Evolutionary conservation across 2,329 filamentous ascomycete species (phyloP), one percentile per base, ranked within the genome.

Genomic region (Ophiostoma tasmaniense): DNA sequence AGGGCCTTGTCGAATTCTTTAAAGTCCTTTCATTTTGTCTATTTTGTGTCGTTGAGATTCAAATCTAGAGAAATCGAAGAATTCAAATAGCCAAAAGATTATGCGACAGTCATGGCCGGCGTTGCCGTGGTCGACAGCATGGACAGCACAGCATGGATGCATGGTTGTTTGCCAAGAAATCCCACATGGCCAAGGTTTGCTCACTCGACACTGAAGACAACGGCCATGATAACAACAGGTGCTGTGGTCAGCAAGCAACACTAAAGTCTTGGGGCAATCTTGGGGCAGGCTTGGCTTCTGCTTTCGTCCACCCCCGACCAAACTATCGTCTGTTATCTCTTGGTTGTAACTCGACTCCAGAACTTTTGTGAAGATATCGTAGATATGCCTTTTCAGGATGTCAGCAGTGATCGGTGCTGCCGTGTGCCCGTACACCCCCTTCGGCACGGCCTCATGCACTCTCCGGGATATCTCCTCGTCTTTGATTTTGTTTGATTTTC

Each of bases 311-410:
- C 28, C 59, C 28, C 28, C 28, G 59, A 62, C 28, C 59, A 35
- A 22, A 62, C 59, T 62, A 62, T 62, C 30, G 59, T n/a, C 30
- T 62, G 59, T 62, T 62, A 62, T 62, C 59, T 62, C 30, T 35
- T 62, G 28, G 55, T 45, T 45, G 20, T 45, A 2, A 20, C 42
- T n/a, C 20, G 8, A 7, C 20, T 7, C 17, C 42, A 20, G 42
- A 8, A 33, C 33, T 33, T 33, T 33, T 33, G 33, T 33, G 8
- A 33, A 33, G 33, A 33, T 33, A 33, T 33, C 33, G 33, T 33
- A 33, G 33, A 7, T 17, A 45, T 45, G 42, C 7, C 20, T 17
- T 6, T 7, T 45, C 42, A 8, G 25, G 50, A 55, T 55, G 25
- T 55, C 25, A 30, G 17, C 13, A 64, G 14, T 22, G 5, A 17